Evolutionary conservation across 371 early-diverging fungal genomes (phyloP), one percentile per base, ranked within the genome.

Genomic region (Actinomucor elegans): DNA sequence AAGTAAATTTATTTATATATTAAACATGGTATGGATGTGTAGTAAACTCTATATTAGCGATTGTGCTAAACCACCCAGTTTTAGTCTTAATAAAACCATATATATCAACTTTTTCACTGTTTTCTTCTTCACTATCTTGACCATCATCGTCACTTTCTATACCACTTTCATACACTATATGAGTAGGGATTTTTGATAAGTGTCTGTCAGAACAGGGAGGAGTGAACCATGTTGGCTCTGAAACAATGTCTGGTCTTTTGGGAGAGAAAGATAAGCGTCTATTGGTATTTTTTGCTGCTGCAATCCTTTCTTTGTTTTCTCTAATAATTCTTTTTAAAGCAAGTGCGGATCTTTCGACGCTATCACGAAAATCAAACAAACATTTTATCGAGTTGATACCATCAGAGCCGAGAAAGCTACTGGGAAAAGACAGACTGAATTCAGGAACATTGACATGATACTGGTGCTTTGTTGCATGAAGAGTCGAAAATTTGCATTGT

Each of bases 81-180:
- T 50, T 50, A 50, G 41, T 50, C 41, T 40, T 50, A 21, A 50
- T 40, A 23, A 50, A 50, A 20, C 51, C 51, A 40, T 40, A 40
- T 40, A 21, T 21, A 40, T 50, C 31, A 42, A 24, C 33, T 42
- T 52, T 33, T 42, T 41, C 18, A 20, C 29, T 43, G 44, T 18
- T 5, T 6, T 43, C 44, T 43, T 28, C 44, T 43, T 43, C 29
- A 4, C 28, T 43, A 43, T 15, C 7, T 15, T 43, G 42, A 26
- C 42, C 42, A 42, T 42, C 42, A 42, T 42, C 42, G n/a, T 42
- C 44, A 29, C 44, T 43, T 43, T 43, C 44, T 43, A 29, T 29
- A 43, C 29, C 44, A 28, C 44, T 29, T 43, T 29, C 44, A 48
- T 33, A 34, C 36, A 36, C 36, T 10, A 33, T 48, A 48, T 36